Evolutionary conservation across 1,284 basidiomycete genomes (phyloP).

Genomic region (Kwoniella shivajii): DNA sequence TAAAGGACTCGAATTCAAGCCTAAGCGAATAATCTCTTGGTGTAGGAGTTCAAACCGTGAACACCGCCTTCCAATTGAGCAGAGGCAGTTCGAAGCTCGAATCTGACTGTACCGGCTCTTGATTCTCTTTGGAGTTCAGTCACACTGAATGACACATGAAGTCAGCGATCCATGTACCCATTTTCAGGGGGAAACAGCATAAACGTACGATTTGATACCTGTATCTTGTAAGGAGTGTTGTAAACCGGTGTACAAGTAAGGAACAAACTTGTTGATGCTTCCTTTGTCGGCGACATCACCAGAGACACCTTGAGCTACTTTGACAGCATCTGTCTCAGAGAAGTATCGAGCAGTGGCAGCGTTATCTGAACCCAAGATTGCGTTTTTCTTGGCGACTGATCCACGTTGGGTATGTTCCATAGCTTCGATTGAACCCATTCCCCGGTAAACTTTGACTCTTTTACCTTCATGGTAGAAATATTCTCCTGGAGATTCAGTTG

Average conservation of each 20-base stretch:
- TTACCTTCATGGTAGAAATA: conserved; percentile 99
- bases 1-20: not conserved
- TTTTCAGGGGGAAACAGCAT: not conserved
- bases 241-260: conserved; percentile 87
- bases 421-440: conserved; percentile 96
- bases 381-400: conserved; percentile 57
- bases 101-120: conserved; percentile 70
- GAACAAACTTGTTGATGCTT: conserved; percentile 84
- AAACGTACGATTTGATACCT: conserved; percentile 69
- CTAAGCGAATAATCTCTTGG: conserved; percentile 65
- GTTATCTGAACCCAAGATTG: conserved; percentile 71
- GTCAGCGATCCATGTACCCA: not conserved
- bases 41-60: conserved; percentile 78
- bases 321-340: conserved; percentile 89
- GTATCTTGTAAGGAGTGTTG: conserved; percentile 97
- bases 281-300: conserved; percentile 99
- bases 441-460: conserved; percentile 97
- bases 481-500: conserved; percentile 95
- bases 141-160: conserved; percentile 39
- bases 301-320: conserved; percentile 96
- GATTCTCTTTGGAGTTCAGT: conserved; percentile 65
- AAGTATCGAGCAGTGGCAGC: conserved; percentile 97
- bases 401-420: conserved; percentile 77
- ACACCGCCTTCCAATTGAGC: conserved; percentile 97
- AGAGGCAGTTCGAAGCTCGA: conserved; percentile 91